These are phyloP conservation scores for Sugiyamaella floridensis DNA, from an alignment of 805 yeast species.

Conservation along the genomic window DNA sequence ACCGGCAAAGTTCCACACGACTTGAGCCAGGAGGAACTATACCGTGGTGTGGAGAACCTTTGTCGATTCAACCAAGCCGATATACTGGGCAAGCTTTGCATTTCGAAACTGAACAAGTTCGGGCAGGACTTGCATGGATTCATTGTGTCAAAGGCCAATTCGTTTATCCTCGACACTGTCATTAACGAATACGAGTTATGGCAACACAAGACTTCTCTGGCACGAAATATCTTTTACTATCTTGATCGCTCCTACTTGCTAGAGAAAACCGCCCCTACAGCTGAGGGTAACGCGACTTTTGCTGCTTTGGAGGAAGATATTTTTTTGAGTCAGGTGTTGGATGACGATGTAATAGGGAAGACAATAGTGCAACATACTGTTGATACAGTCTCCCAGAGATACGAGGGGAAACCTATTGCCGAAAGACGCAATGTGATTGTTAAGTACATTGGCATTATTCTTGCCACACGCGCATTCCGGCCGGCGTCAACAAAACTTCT, in stretches of 20 bases:
- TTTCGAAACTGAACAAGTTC: conserved; percentile 11
- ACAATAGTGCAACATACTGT: background rate
- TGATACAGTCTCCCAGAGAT: background rate
- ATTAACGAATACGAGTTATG: conserved; percentile 14
- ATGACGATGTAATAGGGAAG: background rate
- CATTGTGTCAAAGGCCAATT: background rate
- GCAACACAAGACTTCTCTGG: conserved; percentile 16
- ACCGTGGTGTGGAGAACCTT: conserved; percentile 28
- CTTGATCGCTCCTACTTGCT: conserved; percentile 25
- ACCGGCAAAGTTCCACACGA: conserved; percentile 1
- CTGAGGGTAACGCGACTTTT: background rate
- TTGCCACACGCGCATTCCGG: no score
- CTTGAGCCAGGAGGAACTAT: conserved; percentile 26
- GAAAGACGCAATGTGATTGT: no score
- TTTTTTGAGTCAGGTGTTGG: background rate
- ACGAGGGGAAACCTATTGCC: no score
- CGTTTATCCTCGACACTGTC: background rate
- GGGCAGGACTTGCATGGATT: background rate
- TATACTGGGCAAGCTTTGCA: conserved; percentile 20
- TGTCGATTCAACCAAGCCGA: conserved; percentile 23
- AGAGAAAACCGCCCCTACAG: background rate
- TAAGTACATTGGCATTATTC: no score
- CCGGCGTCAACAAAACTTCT: no score
- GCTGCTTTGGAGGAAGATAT: background rate
- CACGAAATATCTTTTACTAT: conserved; percentile 26